Conservation (phyloP, 148 eudicot species). For the Nepenthes gracilis region DNA sequence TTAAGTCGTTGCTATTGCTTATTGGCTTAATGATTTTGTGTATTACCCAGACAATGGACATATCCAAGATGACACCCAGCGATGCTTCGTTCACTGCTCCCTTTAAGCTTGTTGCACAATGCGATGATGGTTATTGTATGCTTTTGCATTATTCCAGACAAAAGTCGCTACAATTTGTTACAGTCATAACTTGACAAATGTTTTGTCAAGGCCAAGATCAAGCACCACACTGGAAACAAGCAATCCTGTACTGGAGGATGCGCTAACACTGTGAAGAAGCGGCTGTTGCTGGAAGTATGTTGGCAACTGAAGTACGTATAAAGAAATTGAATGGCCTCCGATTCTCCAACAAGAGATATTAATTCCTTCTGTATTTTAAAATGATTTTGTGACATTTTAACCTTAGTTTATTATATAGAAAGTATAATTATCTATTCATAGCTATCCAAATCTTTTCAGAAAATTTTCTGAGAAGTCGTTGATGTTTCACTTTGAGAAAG, state of each 20-base stretch:
- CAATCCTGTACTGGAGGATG: constrained; percentile 90
- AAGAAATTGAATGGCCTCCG: too few relatives aligned
- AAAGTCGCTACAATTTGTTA: background rate
- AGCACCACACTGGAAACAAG: constrained; percentile 93
- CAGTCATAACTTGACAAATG: background rate
- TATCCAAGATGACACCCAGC: constrained; percentile 83
- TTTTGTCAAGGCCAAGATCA: constrained; percentile 72
- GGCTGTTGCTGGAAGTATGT: constrained; percentile 57
- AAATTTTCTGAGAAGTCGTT: too few relatives aligned
- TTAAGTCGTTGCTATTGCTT: background rate
- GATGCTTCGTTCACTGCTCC: constrained; percentile 94
- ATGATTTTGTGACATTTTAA: too few relatives aligned
- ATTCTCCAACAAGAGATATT: too few relatives aligned
- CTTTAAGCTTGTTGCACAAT: constrained; percentile 87
- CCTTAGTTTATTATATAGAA: too few relatives aligned
- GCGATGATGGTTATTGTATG: constrained; percentile 80
- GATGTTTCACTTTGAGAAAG: too few relatives aligned
- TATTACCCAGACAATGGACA: constrained; percentile 71
- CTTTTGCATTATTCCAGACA: constrained; percentile 62
- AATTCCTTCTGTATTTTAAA: too few relatives aligned
- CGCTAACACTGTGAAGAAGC: constrained; percentile 81
- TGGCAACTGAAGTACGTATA: constrained; percentile 30
- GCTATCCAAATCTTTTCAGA: too few relatives aligned
- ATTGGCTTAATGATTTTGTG: background rate
- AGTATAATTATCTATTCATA: too few relatives aligned